A percentile compares a stretch with the other conserved stretches of the same genome.
Evolutionary conservation across 768 basidiomycete species (phyloP).

Genomic region (Termitomyces eurrhizus): DNA sequence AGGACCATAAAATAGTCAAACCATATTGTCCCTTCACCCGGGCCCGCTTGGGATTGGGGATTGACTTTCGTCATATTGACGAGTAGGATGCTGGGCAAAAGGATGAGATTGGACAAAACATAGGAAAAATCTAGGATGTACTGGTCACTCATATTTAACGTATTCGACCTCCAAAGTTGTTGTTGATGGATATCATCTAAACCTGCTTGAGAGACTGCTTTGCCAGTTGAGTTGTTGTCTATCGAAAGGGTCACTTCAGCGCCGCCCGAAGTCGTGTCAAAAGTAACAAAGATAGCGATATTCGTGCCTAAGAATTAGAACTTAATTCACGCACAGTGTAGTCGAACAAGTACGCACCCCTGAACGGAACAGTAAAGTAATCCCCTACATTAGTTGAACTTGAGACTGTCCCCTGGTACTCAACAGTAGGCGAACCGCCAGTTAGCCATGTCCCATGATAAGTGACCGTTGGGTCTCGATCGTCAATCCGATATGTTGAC

Average conservation of each 20-base stretch:
- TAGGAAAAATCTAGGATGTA: slow-evolving; percentile 17
- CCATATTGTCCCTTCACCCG: slow-evolving; percentile 37
- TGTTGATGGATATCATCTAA: slow-evolving; percentile 26
- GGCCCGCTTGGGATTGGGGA: slow-evolving; percentile 4
- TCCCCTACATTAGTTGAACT: slow-evolving; percentile 31
- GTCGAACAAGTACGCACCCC: slow-evolving; percentile 18
- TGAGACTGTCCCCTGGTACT: slow-evolving; percentile 27
- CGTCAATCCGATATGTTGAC: slow-evolving; percentile 29
- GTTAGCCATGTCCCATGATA: slow-evolving; percentile 30
- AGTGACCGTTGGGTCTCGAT: slow-evolving; percentile 27
- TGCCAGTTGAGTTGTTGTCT: slow-evolving; percentile 23
- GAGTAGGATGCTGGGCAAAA: slow-evolving; percentile 23
- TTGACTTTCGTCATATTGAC: slow-evolving; percentile 34
- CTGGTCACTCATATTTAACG: slow-evolving; percentile 25
- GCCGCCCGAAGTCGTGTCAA: slow-evolving; percentile 31
- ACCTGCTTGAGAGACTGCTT: slow-evolving; percentile 24
- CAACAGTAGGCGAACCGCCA: slow-evolving; percentile 22
- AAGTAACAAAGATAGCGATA: slow-evolving; percentile 31
- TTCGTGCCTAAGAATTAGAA: slow-evolving; percentile 22
- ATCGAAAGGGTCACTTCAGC: slow-evolving; percentile 32
- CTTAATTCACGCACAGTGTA: background rate
- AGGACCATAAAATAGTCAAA: slow-evolving; percentile 35
- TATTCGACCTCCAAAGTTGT: slow-evolving; percentile 32
- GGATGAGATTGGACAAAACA: background rate
- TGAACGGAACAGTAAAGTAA: slow-evolving; percentile 30